Evolutionary conservation across 163 green algal genomes (phyloP).

Genomic region (Chlorella variabilis): DNA sequence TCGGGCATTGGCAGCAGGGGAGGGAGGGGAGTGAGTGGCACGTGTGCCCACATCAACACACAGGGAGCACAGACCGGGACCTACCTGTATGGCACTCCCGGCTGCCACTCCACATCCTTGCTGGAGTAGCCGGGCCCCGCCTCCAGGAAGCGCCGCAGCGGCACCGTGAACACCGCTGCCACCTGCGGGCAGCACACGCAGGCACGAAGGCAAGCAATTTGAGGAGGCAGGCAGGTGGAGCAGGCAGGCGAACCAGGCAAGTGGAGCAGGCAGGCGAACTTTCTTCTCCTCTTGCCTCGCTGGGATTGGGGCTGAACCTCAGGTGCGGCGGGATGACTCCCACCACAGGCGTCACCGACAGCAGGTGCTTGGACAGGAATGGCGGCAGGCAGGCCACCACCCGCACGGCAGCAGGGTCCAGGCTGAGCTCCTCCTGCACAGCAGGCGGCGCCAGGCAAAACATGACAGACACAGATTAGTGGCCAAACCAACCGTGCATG

Average conservation of each 20-base stretch:
- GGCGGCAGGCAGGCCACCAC: constrained; percentile 61
- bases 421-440: constrained; percentile 65
- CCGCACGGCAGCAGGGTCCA: constrained; percentile 51
- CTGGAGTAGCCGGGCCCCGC: constrained; percentile 36
- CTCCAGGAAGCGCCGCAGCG: constrained; percentile 66
- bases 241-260: no score
- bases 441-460: neutral
- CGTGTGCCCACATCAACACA: neutral
- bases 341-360: constrained; percentile 61
- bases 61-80: no score
- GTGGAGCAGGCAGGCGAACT: no score
- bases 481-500: neutral
- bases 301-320: constrained; percentile 51
- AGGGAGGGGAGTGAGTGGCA: no score
- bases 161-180: constrained; percentile 62
- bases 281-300: constrained; percentile 45
- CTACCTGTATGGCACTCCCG: constrained; percentile 40
- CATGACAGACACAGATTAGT: no score
- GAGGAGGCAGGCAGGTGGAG: neutral
- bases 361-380: constrained; percentile 68
- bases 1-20: neutral
- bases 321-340: constrained; percentile 42
- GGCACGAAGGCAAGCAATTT: no score
- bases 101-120: constrained; percentile 46
- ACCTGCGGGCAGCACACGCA: constrained; percentile 45